Evolutionary conservation across 1,139 yeast genomes (phyloP), one percentile per base, ranked within the genome.

Genomic region (Saccharomycopsis hybrid): DNA sequence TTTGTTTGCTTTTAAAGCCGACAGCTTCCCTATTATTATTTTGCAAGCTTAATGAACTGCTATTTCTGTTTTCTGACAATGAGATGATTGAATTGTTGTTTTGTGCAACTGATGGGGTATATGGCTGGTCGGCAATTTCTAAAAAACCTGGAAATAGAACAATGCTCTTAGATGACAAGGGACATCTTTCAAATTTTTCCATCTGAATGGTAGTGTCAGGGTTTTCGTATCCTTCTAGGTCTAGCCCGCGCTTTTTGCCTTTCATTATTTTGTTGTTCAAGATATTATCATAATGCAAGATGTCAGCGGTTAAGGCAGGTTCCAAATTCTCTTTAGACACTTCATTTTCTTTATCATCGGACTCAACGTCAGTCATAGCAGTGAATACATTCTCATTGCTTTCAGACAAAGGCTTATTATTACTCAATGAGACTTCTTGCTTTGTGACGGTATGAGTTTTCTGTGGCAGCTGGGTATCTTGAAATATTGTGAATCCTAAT

Each of bases 131-230:
- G 27, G 18, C 33, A 24, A 38, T n/a, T 28, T 51, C 53, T 9
- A 51, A 24, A 33, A 51, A 44, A 5, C 54, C 54, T 3, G 54
- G 54, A 30, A 44, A 49, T 13, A 51, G 35, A 3, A 41, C 29
- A 28, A 51, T 48, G 39, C 52, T 49, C 33, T 41, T 51, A 28
- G 52, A 48, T 13, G 52, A 28, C 32, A 51, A 41, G 5, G 54
- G 52, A 13, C n/a, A 30, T 9, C 53, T 36, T 25, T n/a, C n/a
- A n/a, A n/a, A n/a, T n/a, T n/a, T n/a, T n/a, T n/a, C n/a, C n/a
- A n/a, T n/a, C n/a, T n/a, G n/a, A n/a, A n/a, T n/a, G n/a, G n/a
- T n/a, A n/a, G n/a, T n/a, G n/a, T n/a, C n/a, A n/a, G n/a, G n/a
- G n/a, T n/a, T n/a, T n/a, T n/a, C n/a, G n/a, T n/a, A n/a, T n/a